Conservation (phyloP, 805 yeast species). For the Candida oleophila region DNA sequence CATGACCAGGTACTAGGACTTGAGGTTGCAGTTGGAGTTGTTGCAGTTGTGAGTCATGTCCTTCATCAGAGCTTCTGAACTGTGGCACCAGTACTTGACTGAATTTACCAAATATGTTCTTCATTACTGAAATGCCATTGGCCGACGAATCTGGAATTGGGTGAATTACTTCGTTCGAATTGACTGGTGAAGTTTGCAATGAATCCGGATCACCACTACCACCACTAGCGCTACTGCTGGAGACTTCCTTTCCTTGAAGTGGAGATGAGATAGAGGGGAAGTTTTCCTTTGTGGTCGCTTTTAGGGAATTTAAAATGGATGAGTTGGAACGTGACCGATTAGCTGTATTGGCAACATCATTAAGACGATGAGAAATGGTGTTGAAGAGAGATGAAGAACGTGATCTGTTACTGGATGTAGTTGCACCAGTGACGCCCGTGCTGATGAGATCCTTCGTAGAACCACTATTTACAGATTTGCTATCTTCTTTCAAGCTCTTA, state of each 20-base stretch:
- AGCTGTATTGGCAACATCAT: slow-evolving; percentile 26
- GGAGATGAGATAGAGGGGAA: slow-evolving; percentile 21
- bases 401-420: slow-evolving; percentile 19
- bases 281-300: slow-evolving; percentile 21
- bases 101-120: slow-evolving; percentile 34
- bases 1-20: background rate
- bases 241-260: background rate
- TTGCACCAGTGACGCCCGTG: background rate
- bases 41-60: background rate
- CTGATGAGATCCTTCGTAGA: background rate
- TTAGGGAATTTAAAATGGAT: slow-evolving; percentile 20
- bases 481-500: slow-evolving; percentile 5
- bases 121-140: slow-evolving; percentile 27
- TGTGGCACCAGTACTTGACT: slow-evolving; percentile 30
- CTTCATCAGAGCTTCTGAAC: slow-evolving; percentile 8
- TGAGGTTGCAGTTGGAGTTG: background rate
- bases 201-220: slow-evolving; percentile 1
- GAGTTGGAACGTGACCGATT: slow-evolving; percentile 35
- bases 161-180: slow-evolving; percentile 7
- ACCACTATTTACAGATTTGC: background rate
- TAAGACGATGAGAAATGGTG: slow-evolving; percentile 28
- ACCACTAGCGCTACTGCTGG: background rate
- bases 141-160: slow-evolving; percentile 5
- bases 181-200: slow-evolving; percentile 4
- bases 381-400: slow-evolving; percentile 40